A percentile compares a stretch with the other conserved stretches of the same genome.
Evolutionary conservation across 352 stramenopile species (phyloP).

Genomic region (Halophytophthora batemanensis): DNA sequence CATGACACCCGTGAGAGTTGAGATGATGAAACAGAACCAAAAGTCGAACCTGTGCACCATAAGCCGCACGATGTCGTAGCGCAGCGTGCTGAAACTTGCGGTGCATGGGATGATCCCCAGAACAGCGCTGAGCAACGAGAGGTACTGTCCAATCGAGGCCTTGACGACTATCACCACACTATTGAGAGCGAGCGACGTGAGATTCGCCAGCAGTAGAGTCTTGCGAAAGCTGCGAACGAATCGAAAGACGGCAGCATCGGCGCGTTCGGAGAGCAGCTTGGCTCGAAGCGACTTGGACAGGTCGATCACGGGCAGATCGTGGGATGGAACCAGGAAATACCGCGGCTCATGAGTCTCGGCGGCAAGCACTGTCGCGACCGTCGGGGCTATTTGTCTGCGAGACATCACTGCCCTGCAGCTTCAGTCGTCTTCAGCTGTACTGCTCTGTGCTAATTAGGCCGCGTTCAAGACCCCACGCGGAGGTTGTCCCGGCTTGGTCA

Average conservation of each 20-base stretch:
- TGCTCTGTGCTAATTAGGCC: too few species aligned
- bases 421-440: too few species aligned
- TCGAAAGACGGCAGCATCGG: constrained; percentile 15
- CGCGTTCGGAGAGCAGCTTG: constrained; percentile 13
- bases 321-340: constrained; percentile 28
- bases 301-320: constrained; percentile 27
- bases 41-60: constrained; percentile 37
- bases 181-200: constrained; percentile 19
- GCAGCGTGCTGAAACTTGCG: constrained; percentile 24
- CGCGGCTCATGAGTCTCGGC: constrained; percentile 2
- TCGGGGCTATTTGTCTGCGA: too few species aligned
- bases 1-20: constrained; percentile 20
- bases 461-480: too few species aligned
- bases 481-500: too few species aligned
- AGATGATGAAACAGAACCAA: constrained; percentile 36
- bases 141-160: constrained; percentile 4
- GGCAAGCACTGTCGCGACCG: not conserved
- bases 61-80: constrained; percentile 35
- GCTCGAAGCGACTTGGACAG: constrained; percentile 35
- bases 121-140: constrained; percentile 15
- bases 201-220: constrained; percentile 14
- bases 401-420: too few species aligned
- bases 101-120: constrained; percentile 26
- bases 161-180: constrained; percentile 19
- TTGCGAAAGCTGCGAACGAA: constrained; percentile 25